phyloP scores from a whole-genome alignment of 208 protist genomes.

The Zelonia costaricensis region DNA sequence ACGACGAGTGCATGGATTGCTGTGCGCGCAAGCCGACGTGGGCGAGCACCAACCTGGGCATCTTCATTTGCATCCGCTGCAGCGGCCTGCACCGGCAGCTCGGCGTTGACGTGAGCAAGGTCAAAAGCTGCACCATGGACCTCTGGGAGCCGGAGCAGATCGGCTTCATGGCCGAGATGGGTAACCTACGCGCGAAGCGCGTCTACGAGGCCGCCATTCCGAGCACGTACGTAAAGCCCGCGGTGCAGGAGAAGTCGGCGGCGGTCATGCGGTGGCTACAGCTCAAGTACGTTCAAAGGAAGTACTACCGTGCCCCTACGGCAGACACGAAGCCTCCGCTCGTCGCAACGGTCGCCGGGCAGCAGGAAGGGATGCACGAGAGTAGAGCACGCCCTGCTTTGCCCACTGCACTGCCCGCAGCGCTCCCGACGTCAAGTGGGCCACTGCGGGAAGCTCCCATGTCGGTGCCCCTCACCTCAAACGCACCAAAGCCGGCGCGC shows the following conservation, averaged over 20 bases:
- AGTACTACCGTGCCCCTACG: slow-evolving; percentile 16
- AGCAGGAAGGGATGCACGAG: background rate
- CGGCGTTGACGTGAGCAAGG: slow-evolving; percentile 88
- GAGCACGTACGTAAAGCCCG: slow-evolving; percentile 38
- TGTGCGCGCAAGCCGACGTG: slow-evolving; percentile 64
- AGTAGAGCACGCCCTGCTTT: no score
- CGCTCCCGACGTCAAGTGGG: no score
- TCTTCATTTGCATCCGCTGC: slow-evolving; percentile 91
- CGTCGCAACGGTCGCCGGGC: background rate
- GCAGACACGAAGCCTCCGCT: background rate
- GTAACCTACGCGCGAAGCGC: slow-evolving; percentile 43
- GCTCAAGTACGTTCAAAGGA: slow-evolving; percentile 70
- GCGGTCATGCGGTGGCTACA: slow-evolving; percentile 65
- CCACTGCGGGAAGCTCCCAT: no score
- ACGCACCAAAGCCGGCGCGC: no score
- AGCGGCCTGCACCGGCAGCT: slow-evolving; percentile 91
- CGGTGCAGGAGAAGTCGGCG: slow-evolving; percentile 31
- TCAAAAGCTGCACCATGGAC: slow-evolving; percentile 88
- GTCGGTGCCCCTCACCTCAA: no score
- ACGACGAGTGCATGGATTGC: slow-evolving; percentile 84
- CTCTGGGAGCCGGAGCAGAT: slow-evolving; percentile 76
- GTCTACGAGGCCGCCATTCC: slow-evolving; percentile 64
- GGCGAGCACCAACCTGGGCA: slow-evolving; percentile 78
- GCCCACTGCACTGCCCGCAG: no score
- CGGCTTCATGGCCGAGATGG: slow-evolving; percentile 62